Evolutionary conservation across 2,329 filamentous ascomycete genomes (phyloP), one percentile per base, ranked within the genome.

Genomic region (Aspergillus ibericus): DNA sequence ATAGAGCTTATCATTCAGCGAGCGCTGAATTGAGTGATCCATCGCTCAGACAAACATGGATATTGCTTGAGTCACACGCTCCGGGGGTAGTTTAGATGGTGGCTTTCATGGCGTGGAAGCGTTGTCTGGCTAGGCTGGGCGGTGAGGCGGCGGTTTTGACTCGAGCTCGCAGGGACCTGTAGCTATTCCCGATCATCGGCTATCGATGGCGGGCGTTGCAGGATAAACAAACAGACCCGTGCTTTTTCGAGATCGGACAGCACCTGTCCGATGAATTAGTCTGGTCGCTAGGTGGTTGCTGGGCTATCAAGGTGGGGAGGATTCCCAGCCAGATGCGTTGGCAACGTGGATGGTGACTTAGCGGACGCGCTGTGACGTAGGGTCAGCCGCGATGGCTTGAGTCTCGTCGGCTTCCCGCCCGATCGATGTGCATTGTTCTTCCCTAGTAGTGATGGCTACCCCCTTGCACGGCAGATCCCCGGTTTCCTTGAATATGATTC

Each of bases 1-100:
- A 77, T 99, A 99, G 73, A 98, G 88, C 85, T 97, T 99, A 80
- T 99, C 95, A 75, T 96, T 96, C 73, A 99, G 83, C 66, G 93
- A 85, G 68, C 93, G 91, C 78, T 96, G 92, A 74, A 97, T 91
- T 73, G 88, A 88, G 71, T 85, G 82, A 81, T 98, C 93, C 93
- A 98, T 97, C 61, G 63, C 69, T 72, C 66, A 66, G 49, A 57
- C 47, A 48, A 54, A 49, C 58, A 64, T 64, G 53, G 60, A 57
- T 58, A 38, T 65, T 54, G 61, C 64, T 55, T 53, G 40, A 54
- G 48, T 69, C 56, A 62, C 62, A 58, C 62, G 63, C 68, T 65
- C 56, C 58, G 51, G 50, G 44, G 32, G 54, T 18, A 18, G 48
- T 51, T 63, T 63, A 71, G 60, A 66, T 66, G 61, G 61, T 61